Evolutionary conservation across 2,329 filamentous ascomycete species (phyloP).

Genomic region (Colletotrichum sp.): DNA sequence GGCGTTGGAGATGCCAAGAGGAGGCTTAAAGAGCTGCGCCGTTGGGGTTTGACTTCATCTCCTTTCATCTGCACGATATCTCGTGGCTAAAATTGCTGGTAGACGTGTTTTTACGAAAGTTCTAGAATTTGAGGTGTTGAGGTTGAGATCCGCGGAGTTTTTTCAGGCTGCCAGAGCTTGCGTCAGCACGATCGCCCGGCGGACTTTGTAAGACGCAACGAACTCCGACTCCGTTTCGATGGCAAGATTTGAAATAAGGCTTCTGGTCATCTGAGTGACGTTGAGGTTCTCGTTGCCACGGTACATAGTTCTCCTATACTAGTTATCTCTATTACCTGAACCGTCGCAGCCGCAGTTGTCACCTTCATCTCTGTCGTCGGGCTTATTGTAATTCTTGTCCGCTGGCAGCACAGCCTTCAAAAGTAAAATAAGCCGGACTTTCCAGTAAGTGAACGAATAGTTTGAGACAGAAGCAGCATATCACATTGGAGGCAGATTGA

Average conservation of each 20-base stretch:
- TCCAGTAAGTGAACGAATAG: accelerated
- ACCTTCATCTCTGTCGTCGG: neutral
- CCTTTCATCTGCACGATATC: neutral
- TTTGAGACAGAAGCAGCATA: neutral
- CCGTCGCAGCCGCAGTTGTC: neutral
- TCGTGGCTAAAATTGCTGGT: accelerated
- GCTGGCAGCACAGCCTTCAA: accelerated
- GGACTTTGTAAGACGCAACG: neutral
- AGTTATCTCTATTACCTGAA: neutral
- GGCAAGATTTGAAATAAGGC: no score
- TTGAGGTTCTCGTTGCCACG: neutral
- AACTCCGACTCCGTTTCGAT: neutral
- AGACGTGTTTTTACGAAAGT: no score
- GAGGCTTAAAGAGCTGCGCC: neutral
- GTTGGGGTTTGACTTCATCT: neutral
- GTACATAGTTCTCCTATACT: neutral
- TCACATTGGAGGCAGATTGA: accelerated
- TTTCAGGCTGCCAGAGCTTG: neutral
- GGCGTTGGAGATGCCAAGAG: neutral
- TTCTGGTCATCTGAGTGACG: neutral
- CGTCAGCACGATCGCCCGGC: neutral
- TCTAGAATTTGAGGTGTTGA: no score
- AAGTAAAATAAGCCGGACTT: accelerated
- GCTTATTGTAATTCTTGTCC: neutral
- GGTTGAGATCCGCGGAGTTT: accelerated